phyloP scores from a whole-genome alignment of 495 filamentous ascomycete species.

The Lindgomyces ingoldianus region DNA sequence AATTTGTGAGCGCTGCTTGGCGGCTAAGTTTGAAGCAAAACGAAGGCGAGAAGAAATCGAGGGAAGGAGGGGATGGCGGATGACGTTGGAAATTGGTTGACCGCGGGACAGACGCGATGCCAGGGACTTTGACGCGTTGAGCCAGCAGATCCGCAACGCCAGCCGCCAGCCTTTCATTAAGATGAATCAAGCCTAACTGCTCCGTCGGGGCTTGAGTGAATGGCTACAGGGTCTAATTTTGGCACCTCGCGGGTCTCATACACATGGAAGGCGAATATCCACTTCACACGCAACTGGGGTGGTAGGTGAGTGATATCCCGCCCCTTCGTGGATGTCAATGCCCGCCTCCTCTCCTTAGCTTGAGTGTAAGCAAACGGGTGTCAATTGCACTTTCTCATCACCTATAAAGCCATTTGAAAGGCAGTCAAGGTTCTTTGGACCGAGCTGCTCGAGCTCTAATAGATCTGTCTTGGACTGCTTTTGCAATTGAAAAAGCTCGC shows the following conservation, averaged over 20 bases:
- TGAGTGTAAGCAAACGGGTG: background rate
- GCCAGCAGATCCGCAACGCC: too few species aligned
- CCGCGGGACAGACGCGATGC: background rate
- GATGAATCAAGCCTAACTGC: background rate
- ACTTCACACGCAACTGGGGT: too few species aligned
- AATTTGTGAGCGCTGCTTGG: background rate
- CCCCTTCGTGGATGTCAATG: background rate
- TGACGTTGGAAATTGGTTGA: slow-evolving; percentile 10
- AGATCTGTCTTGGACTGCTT: background rate
- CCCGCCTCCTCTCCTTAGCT: background rate
- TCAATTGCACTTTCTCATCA: background rate
- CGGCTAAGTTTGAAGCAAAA: slow-evolving; percentile 2
- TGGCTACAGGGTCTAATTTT: background rate
- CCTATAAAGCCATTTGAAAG: background rate
- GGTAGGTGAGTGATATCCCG: too few species aligned
- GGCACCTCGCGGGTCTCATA: too few species aligned
- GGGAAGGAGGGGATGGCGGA: background rate
- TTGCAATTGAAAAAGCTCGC: background rate
- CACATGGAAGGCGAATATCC: too few species aligned
- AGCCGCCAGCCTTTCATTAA: too few species aligned
- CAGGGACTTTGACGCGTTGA: background rate
- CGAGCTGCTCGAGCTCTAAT: background rate
- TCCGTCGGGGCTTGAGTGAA: background rate
- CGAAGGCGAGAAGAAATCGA: background rate
- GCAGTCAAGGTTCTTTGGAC: background rate